Conservation (phyloP, 345 rosid genomes). For the Eucalyptus globulus region DNA sequence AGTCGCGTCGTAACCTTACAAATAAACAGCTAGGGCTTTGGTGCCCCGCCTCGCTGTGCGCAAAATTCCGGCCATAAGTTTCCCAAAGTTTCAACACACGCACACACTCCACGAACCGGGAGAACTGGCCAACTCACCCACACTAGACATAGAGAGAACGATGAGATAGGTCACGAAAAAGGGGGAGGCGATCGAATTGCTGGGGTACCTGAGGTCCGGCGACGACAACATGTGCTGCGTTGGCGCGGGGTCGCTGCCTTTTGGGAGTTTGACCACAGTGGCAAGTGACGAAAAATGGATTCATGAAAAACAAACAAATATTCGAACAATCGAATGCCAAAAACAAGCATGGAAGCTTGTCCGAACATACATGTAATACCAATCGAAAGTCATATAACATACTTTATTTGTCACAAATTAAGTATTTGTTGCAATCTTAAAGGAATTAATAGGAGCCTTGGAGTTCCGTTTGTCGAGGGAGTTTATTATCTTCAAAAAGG, state of each 20-base stretch:
- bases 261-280: background rate
- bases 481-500: too few relatives aligned
- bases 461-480: too few relatives aligned
- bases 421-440: too few relatives aligned
- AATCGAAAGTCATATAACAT: too few relatives aligned
- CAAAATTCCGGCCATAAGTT: background rate
- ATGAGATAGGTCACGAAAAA: too few relatives aligned
- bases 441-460: too few relatives aligned
- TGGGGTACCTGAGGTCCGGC: background rate
- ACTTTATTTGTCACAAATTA: too few relatives aligned
- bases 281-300: too few relatives aligned
- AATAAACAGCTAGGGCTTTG: background rate
- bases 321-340: too few relatives aligned
- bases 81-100: background rate
- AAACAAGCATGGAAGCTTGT: too few relatives aligned
- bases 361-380: too few relatives aligned
- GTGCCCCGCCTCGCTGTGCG: background rate
- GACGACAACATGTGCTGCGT: background rate
- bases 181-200: background rate
- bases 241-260: background rate
- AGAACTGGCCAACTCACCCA: background rate
- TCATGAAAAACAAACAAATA: too few relatives aligned
- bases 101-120: background rate
- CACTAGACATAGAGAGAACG: background rate
- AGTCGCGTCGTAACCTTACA: background rate